Conservation (phyloP, 495 filamentous ascomycete species). For the Parachaetomium inaequale region DNA sequence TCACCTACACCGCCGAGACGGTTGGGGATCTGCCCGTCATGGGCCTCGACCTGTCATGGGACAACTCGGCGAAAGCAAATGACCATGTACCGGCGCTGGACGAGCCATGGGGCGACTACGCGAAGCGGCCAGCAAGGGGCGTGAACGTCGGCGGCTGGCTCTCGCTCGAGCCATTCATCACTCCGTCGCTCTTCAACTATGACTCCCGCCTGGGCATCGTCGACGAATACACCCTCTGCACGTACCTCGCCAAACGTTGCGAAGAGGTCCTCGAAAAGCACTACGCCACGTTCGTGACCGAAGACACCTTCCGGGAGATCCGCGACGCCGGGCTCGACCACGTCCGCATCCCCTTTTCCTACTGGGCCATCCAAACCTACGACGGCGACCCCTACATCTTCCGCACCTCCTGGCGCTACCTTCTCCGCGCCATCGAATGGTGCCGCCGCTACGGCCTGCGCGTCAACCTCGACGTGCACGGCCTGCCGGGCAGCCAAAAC, state of each 20-base stretch:
- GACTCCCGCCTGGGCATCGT: constrained; percentile 59
- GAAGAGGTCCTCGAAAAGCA: constrained; percentile 74
- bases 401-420: constrained; percentile 87
- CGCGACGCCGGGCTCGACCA: constrained; percentile 88
- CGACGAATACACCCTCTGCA: constrained; percentile 82
- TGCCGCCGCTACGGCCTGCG: constrained; percentile 89
- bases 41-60: constrained; percentile 83
- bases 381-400: constrained; percentile 84
- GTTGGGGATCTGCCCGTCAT: constrained; percentile 85
- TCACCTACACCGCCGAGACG: constrained; percentile 83
- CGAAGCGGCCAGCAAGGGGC: constrained; percentile 73
- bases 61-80: constrained; percentile 77
- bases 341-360: constrained; percentile 88
- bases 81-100: constrained; percentile 73
- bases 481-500: constrained; percentile 77
- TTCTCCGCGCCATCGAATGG: constrained; percentile 89
- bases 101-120: constrained; percentile 70
- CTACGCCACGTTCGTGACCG: constrained; percentile 81
- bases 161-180: constrained; percentile 90
- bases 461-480: constrained; percentile 93
- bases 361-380: constrained; percentile 90
- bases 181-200: constrained; percentile 85
- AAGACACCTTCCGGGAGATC: constrained; percentile 80
- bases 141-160: constrained; percentile 97
- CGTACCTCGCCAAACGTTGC: constrained; percentile 60